Base-by-base conservation (phyloP, 495 filamentous ascomycete genomes). In the Aspergillus steynii region DNA sequence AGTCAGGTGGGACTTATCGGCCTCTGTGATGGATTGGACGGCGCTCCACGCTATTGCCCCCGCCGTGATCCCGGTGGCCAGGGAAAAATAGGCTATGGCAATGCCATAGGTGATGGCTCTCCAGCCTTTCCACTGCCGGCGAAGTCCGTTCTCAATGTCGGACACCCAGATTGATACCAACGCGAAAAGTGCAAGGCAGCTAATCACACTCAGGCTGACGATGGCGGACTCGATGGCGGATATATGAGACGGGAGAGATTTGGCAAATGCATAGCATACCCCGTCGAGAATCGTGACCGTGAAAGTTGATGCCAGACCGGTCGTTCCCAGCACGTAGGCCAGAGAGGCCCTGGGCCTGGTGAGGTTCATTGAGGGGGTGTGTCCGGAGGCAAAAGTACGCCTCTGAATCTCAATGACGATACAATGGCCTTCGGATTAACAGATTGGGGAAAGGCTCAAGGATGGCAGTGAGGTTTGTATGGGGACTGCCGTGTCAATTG, bases 271-370 rank as follows among this genome's bases (percentile, higher is more conserved):
- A 57, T 69, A 77, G 27, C 64, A 72, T n/a, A 78, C 48, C 34
- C 71, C 74, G 64, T 74, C 69, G 42, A 77, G 61, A 31, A 80
- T 62, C 1, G 71, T 75, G 26, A 62, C 62, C 48, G 72, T 62
- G 32, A 74, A 61, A 6, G 72, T 71, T 25, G 59, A 66, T 20
- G 71, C 48, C 5, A 74, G 53, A 5, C 71, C 68, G 49, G 63
- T 61, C 31, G 58, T 70, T 29, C 72, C 74, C 48, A 77, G 29
- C 12, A 62, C 52, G 55, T 72, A 74, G 31, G 59, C 51, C 26
- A 70, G 46, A 34, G 64, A 61, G 46, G 54, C 61, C 31, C 60
- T 62, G 49, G 53, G 53, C 65, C 73, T 69, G 42, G 59, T 58
- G 34, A 48, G 29, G 50, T 28, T 59, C 57, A 61, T 61, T 4